Conservation (phyloP, 2,329 filamentous ascomycete species). For the Ceratocystis smalleyi region DNA sequence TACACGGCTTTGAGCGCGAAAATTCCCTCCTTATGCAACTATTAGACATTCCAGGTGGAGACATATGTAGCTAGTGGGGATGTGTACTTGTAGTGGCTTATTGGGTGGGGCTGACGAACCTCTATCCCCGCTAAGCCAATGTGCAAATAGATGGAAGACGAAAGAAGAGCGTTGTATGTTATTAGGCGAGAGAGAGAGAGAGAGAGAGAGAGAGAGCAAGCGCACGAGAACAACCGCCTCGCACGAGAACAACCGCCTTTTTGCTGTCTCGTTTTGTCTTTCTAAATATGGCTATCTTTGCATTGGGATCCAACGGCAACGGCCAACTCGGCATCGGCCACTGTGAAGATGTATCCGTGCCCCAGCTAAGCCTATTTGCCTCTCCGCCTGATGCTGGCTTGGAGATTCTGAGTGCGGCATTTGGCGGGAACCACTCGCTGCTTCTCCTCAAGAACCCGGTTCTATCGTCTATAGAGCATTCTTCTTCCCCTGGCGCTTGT, state of each 20-base stretch:
- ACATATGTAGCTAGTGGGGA: background rate
- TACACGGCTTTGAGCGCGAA: background rate
- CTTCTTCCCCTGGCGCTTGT: constrained; percentile 49
- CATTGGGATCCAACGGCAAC: constrained; percentile 62
- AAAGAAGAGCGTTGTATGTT: background rate
- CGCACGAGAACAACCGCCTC: background rate
- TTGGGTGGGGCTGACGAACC: background rate
- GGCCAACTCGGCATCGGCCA: constrained; percentile 60
- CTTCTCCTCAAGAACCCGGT: constrained; percentile 41
- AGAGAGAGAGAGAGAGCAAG: no score
- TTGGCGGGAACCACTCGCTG: constrained; percentile 81
- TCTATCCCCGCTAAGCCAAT: constrained; percentile 7
- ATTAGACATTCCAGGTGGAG: background rate
- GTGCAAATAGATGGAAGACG: background rate
- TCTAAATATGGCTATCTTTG: constrained; percentile 34
- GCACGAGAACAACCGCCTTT: background rate
- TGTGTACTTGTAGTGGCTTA: background rate
- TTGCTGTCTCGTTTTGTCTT: background rate
- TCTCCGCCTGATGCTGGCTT: constrained; percentile 25
- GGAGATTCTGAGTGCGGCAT: constrained; percentile 25
- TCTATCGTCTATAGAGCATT: constrained; percentile 23
- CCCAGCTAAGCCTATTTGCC: constrained; percentile 45
- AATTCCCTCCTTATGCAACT: background rate
- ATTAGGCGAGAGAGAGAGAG: background rate
- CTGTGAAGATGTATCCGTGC: constrained; percentile 52